Evolutionary conservation across 495 filamentous ascomycete species (phyloP), one percentile per base, ranked within the genome.

Genomic region (Penicillium taxi): DNA sequence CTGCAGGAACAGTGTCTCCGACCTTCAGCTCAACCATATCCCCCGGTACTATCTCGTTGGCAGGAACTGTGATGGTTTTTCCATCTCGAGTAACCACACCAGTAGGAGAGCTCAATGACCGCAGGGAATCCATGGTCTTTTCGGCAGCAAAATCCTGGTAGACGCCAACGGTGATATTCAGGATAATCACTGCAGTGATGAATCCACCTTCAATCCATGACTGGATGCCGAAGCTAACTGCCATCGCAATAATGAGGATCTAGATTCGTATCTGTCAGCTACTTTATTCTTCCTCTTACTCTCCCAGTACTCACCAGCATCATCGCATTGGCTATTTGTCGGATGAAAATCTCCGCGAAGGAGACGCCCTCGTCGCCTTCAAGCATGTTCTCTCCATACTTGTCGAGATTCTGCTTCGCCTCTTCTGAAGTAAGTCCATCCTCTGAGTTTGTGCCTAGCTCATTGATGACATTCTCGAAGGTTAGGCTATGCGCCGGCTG

Each of bases 1-100:
- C 86, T 9, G 86, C 86, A 9, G 86, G 86, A 2, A 90, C 74
- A 2, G 81, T 86, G 58, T 90, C 86, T 21, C 86, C 86, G 48
- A 85, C 84, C 69, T 86, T 87, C 27, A 93, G 57, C 32, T 81
- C 70, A 27, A 86, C 66, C 50, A 91, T 73, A 56, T 81, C 77
- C 13, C 78, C 78, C 5, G 72, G 74, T 3, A 82, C 75, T 27
- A 77, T 63, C 36, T 77, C 73, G 15, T 52, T 55, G 8, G 74
- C 72, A 9, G 72, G 64, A 16, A 82, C 58, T 13, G 62, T 75
- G 26, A 64, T 36, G 34, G 64, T 66, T 40, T 71, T 60, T 0
- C 73, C 71, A 37, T 75, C 61, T 9, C 79, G 66, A 12, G 81
- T 64, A 0, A 72, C 71, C 6, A 56, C 69, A 5, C 76, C 77